Evolutionary conservation across 345 rosid species (phyloP), one percentile per base, ranked within the genome.

Genomic region (Euclidium syriacum): DNA sequence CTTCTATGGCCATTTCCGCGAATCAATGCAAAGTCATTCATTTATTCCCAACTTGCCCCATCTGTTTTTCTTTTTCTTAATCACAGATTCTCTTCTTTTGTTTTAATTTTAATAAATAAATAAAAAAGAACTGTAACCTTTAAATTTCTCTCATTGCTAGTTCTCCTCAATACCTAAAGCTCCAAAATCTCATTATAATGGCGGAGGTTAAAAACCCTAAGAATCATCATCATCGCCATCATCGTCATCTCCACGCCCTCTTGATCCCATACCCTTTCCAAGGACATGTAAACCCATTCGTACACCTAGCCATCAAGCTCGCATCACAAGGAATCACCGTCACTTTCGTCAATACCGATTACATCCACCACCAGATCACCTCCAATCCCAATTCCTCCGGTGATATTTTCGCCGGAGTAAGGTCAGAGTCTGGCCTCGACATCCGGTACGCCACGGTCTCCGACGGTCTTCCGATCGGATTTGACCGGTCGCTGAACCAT

Each of bases 251-350:
- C 38, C 90, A 85, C 49, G 95, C 87, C 47, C 72, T 90, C 35
- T 48, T 87, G 71, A 26, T 90, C 19, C 58, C 90, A 1, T 78
- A 77, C 64, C 95, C 97, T 47, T 82, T 90, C 14, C 97, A 90
- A 74, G 97, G 97, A 52, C 97, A 90, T 36, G 77, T 85, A 1
- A 82, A 75, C 64, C 95, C 95, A 10, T 49, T 72, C 1, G 88
- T 81, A 19, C 77, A 85, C 51, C 78, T 90, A 19, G 95, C 97
- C 52, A 46, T 78, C 56, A 83, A 82, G 57, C 90, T 90, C 5
- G 97, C 97, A 0, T 85, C 90, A 1, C 81, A 59, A 7, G 97
- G 95, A 32, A 79, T 87, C 71, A 82, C 88, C 62, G 75, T 90
- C 58, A 87, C 88, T 57, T 90, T 80, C 65, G 72, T 90, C 68